Percentiles rank a stretch among this genome's conserved stretches.
Conservation (phyloP, 163 green algal species). For the Coccomyxa subellipsoidea region DNA sequence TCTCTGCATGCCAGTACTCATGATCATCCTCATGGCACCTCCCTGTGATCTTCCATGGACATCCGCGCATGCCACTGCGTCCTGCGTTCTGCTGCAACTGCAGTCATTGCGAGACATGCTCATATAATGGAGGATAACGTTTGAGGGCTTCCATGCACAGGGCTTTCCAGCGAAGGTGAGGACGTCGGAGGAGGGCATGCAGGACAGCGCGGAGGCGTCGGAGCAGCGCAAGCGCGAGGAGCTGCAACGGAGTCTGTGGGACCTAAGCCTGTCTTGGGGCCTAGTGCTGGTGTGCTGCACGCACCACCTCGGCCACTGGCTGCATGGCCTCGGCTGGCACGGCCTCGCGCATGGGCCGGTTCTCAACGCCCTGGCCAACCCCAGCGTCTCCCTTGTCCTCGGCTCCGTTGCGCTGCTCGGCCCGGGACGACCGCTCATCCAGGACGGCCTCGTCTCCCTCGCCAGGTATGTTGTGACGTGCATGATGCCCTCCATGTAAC, state of each 20-base stretch:
- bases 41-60: not conserved
- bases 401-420: constrained; percentile 73
- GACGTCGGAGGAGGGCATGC: constrained; percentile 17
- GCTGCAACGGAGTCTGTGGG: constrained; percentile 34
- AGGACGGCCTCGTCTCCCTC: constrained; percentile 46
- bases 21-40: not conserved
- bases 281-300: constrained; percentile 78
- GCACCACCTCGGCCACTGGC: constrained; percentile 83
- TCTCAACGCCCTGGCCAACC: constrained; percentile 33
- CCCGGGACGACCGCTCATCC: constrained; percentile 64
- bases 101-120: no score
- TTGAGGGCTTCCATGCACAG: constrained; percentile 42
- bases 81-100: no score
- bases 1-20: not conserved
- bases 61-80: not conserved
- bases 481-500: no score
- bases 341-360: constrained; percentile 35
- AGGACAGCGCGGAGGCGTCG: constrained; percentile 17
- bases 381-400: constrained; percentile 38
- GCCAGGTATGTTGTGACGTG: constrained; percentile 42
- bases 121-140: no score
- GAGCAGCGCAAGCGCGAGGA: constrained; percentile 15
- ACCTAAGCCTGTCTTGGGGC: constrained; percentile 72
- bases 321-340: constrained; percentile 79
- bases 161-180: constrained; percentile 21